Conservation (phyloP, 2,329 filamentous ascomycete species). For the Tolypocladium endophyticum region DNA sequence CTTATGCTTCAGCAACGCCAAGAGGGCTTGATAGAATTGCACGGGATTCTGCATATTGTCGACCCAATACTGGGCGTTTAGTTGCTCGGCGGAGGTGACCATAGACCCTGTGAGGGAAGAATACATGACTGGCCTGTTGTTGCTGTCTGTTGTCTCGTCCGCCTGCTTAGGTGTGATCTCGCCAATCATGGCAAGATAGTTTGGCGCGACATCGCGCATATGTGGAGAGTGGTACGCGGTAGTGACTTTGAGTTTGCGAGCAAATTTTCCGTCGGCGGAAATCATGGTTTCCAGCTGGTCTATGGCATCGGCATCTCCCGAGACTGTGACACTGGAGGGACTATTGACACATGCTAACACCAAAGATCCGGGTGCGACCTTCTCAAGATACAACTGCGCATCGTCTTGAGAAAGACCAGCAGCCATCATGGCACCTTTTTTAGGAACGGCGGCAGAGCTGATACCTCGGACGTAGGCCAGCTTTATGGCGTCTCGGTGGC, state of each 20-base stretch:
- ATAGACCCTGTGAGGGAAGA: too few relatives aligned
- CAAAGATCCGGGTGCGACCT: not conserved
- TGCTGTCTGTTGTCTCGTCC: not conserved
- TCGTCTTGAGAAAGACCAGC: constrained; percentile 9
- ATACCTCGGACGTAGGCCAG: constrained; percentile 19
- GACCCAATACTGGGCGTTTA: too few relatives aligned
- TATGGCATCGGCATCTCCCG: constrained; percentile 8
- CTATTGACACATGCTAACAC: constrained; percentile 13
- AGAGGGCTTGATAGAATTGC: constrained; percentile 5
- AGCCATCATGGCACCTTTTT: constrained; percentile 16
- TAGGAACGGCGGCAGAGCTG: constrained; percentile 1
- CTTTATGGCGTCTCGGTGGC: constrained; percentile 13
- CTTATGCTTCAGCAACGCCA: too few relatives aligned
- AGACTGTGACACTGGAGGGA: constrained; percentile 12
- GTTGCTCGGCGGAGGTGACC: too few relatives aligned
- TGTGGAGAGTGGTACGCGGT: constrained; percentile 12
- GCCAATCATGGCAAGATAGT: constrained; percentile 23
- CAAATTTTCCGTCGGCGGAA: constrained; percentile 6
- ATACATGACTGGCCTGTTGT: too few relatives aligned
- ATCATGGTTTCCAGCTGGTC: constrained; percentile 7
- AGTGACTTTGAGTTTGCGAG: constrained; percentile 9
- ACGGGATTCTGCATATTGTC: constrained; percentile 5
- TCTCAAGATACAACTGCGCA: constrained; percentile 5
- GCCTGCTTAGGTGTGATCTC: not conserved
- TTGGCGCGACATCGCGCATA: constrained; percentile 19